Evolutionary conservation across 768 basidiomycete genomes (phyloP).

Genomic region (Phylloporus sp.): DNA sequence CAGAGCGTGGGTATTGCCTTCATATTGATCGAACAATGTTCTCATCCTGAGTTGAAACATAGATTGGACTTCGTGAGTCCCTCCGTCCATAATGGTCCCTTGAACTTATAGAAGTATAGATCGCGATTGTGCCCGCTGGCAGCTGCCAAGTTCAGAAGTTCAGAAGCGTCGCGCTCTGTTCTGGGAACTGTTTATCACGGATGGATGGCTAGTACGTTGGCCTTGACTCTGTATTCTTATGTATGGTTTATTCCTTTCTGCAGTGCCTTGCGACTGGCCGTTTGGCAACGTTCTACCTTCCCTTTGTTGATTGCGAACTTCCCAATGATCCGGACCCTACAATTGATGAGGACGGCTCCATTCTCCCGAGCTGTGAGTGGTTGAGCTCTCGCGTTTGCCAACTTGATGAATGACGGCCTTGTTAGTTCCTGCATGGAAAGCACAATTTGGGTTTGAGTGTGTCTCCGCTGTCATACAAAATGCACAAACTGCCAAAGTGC

Average conservation of each 20-base stretch:
- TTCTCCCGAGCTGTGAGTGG: slow-evolving; percentile 56
- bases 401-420: background rate
- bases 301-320: slow-evolving; percentile 70
- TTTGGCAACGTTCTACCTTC: slow-evolving; percentile 62
- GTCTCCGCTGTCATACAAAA: slow-evolving; percentile 68
- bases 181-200: slow-evolving; percentile 73
- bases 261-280: slow-evolving; percentile 71
- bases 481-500: slow-evolving; percentile 59
- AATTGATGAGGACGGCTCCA: slow-evolving; percentile 53
- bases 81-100: background rate
- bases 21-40: background rate
- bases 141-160: slow-evolving; percentile 54
- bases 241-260: background rate
- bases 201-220: slow-evolving; percentile 63
- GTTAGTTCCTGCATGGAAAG: slow-evolving; percentile 67
- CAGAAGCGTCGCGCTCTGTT: slow-evolving; percentile 69
- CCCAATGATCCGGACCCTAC: slow-evolving; percentile 58
- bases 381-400: background rate
- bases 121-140: slow-evolving; percentile 71
- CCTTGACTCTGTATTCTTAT: background rate
- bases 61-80: slow-evolving; percentile 68
- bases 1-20: slow-evolving; percentile 53
- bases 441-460: slow-evolving; percentile 62
- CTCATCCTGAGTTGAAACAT: slow-evolving; percentile 5
- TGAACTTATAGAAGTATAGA: slow-evolving; percentile 40